These are phyloP conservation scores for Microbotryum saponariae DNA, from an alignment of 1,284 basidiomycete species.

Conservation along the genomic window DNA sequence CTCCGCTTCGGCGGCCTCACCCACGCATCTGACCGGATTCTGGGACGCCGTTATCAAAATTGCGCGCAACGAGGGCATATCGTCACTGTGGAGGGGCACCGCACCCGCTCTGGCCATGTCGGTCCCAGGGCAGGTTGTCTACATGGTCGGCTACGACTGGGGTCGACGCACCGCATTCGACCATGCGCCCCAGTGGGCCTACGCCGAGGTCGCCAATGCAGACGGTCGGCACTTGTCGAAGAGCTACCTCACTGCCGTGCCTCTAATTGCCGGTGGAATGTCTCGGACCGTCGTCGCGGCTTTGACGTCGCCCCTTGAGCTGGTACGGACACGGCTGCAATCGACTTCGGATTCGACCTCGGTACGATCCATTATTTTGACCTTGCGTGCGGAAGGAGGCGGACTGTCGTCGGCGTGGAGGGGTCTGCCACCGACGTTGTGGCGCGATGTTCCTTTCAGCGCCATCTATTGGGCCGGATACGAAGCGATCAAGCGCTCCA, in stretches of 20 bases:
- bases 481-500: constrained; percentile 40
- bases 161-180: constrained; percentile 50
- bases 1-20: not conserved
- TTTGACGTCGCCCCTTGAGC: constrained; percentile 79
- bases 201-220: constrained; percentile 40
- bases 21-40: constrained; percentile 23
- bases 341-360: constrained; percentile 43
- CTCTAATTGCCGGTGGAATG: constrained; percentile 71
- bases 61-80: constrained; percentile 30
- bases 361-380: not conserved
- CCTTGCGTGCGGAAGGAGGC: constrained; percentile 45
- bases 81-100: constrained; percentile 36
- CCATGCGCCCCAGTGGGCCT: constrained; percentile 19
- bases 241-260: constrained; percentile 51
- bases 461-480: constrained; percentile 72
- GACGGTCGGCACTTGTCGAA: constrained; percentile 37
- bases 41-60: constrained; percentile 34
- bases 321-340: constrained; percentile 88
- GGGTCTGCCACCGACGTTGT: constrained; percentile 82
- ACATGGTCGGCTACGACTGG: constrained; percentile 95
- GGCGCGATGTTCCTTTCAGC: constrained; percentile 95
- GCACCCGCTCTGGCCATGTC: constrained; percentile 62
- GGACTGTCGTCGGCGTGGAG: constrained; percentile 70
- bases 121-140: constrained; percentile 83
- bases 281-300: constrained; percentile 75